These are phyloP conservation scores for Paramyrothecium roridum DNA, from an alignment of 2,329 filamentous ascomycete species.

Conservation along the genomic window DNA sequence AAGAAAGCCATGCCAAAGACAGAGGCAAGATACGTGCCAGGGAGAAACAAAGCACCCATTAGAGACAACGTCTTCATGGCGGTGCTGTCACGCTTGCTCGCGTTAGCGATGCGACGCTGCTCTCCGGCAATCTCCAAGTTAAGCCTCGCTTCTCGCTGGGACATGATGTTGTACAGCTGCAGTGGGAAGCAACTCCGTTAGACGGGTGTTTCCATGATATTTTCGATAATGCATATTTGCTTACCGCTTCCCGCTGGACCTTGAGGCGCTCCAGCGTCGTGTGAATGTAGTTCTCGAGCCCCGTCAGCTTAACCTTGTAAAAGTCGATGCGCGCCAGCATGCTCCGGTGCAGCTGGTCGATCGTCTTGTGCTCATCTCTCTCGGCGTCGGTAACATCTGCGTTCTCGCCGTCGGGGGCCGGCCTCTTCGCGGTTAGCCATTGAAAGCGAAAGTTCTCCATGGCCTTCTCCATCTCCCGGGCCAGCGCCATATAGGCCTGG, in stretches of 20 bases:
- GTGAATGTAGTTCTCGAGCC: constrained; percentile 60
- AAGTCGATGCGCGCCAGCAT: constrained; percentile 56
- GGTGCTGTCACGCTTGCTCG: constrained; percentile 58
- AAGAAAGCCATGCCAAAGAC: constrained; percentile 67
- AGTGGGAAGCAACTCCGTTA: constrained; percentile 5
- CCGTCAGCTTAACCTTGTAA: constrained; percentile 57
- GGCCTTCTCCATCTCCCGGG: constrained; percentile 43
- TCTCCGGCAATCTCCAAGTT: constrained; percentile 62
- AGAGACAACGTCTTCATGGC: constrained; percentile 65
- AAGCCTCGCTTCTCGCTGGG: constrained; percentile 61
- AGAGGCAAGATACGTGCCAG: constrained; percentile 60
- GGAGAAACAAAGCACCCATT: constrained; percentile 60
- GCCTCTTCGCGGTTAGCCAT: constrained; percentile 8
- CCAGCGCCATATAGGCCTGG: constrained; percentile 55
- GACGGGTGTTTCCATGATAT: background rate
- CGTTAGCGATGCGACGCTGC: constrained; percentile 56
- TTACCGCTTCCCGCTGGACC: constrained; percentile 58
- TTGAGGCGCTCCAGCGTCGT: constrained; percentile 59
- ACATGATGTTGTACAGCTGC: constrained; percentile 64
- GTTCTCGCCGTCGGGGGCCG: constrained; percentile 10
- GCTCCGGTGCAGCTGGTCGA: constrained; percentile 47
- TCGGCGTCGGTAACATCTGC: constrained; percentile 16
- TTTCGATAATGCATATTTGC: constrained; percentile 13
- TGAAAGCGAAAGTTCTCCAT: constrained; percentile 40
- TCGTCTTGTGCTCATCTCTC: constrained; percentile 24